Base-by-base conservation (phyloP, 179 eudicot species). In the Gypsophila paniculata region DNA sequence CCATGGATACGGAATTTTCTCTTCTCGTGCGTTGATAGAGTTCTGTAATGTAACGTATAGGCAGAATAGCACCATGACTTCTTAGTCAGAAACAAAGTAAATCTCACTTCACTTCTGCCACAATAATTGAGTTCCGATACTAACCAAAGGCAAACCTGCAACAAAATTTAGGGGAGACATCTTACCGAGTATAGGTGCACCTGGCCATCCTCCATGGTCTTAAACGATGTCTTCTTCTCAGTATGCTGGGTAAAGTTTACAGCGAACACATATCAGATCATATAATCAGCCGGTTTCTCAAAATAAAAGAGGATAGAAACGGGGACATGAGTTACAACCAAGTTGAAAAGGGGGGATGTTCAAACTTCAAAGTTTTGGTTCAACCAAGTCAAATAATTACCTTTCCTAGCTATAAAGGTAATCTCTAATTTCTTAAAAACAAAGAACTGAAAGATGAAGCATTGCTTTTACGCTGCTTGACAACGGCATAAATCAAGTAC, bases 151-250 rank as follows among this genome's bases (percentile, higher is more conserved):
- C 48, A 39, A 29, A 63, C 48, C 25, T 52, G 71, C 21, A 18
- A 51, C 26, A 36, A 75, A 62, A 46, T 29, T n/a, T 68, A 19
- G 29, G 52, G 64, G 70, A 71, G 55, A 26, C 51, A 62, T 54
- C 93, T 73, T 85, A 93, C 98, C 58, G 88, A 74, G 69, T 86
- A 78, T 69, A 93, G 76, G 75, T 92, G 59, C 71, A 95, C 97
- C 79, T 87, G 95, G 51, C 99, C 99, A 82, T 95, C 99, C 76
- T 90, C 97, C 97, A 90, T 95, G 26, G 99, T 95, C 72, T 95
- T 95, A 82, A 95, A 95, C 48, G 99, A 92, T 96, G 88, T 87
- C 61, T 97, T 88, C 64, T 94, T 85, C 84, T 95, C 99, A 76
- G 94, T 84, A 81, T 90, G 95, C 99, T 94, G 90, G 78, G 83